A percentile compares a stretch with the other conserved stretches of the same genome.
These are phyloP conservation scores for Cytospora piceae DNA, from an alignment of 2,329 filamentous ascomycete genomes.

Conservation along the genomic window DNA sequence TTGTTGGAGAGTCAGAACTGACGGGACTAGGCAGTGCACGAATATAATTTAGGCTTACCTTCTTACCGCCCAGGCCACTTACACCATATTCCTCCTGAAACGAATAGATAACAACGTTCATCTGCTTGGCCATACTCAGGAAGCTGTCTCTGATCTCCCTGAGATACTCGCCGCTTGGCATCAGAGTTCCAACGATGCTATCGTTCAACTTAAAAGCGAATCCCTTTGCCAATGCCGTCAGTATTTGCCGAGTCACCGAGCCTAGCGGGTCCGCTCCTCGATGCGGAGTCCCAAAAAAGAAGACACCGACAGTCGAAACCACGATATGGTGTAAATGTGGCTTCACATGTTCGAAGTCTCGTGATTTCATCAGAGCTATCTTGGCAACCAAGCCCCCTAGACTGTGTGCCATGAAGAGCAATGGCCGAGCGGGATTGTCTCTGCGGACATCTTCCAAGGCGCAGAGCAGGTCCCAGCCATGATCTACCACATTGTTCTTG, in stretches of 20 bases:
- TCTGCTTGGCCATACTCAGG: constrained; percentile 35
- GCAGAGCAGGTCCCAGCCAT: constrained; percentile 41
- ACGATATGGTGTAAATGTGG: constrained; percentile 30
- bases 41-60: neutral
- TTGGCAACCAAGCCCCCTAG: constrained; percentile 40
- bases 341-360: neutral
- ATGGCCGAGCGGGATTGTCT: constrained; percentile 30
- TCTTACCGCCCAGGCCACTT: neutral
- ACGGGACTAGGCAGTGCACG: neutral
- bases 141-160: constrained; percentile 40
- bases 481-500: constrained; percentile 39
- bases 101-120: constrained; percentile 41
- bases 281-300: constrained; percentile 44
- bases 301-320: constrained; percentile 34
- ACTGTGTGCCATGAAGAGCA: constrained; percentile 41
- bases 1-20: constrained; percentile 31
- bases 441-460: constrained; percentile 39
- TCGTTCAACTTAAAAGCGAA: constrained; percentile 34
- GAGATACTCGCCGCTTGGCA: constrained; percentile 41
- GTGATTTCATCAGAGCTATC: neutral
- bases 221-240: constrained; percentile 21
- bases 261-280: constrained; percentile 34
- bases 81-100: constrained; percentile 36
- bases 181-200: constrained; percentile 40
- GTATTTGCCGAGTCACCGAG: constrained; percentile 31